Evolutionary conservation across 805 yeast species (phyloP).

Genomic region (Suhomyces kilbournensis): DNA sequence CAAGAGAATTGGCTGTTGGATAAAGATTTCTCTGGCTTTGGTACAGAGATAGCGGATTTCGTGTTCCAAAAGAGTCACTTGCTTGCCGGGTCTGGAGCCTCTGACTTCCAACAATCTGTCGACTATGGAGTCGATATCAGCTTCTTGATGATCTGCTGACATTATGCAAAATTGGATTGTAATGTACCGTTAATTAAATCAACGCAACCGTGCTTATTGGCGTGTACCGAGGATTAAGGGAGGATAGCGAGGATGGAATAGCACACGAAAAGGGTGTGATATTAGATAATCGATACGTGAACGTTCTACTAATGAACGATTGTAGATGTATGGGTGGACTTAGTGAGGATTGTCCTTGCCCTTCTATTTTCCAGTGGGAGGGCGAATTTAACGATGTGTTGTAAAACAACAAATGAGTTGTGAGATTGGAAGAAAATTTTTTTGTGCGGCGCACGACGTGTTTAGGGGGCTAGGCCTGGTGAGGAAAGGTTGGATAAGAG

Average conservation of each 20-base stretch:
- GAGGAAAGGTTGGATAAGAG: no score
- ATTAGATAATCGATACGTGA: background rate
- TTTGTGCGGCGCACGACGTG: slow-evolving; percentile 3
- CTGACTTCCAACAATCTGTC: slow-evolving; percentile 96
- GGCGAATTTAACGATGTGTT: slow-evolving; percentile 1
- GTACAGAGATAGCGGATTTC: slow-evolving; percentile 95
- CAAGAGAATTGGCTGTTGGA: slow-evolving; percentile 92
- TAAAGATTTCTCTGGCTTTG: slow-evolving; percentile 96
- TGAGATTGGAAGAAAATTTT: slow-evolving; percentile 5
- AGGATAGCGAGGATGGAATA: background rate
- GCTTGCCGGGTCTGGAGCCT: slow-evolving; percentile 98
- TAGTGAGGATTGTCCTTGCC: background rate
- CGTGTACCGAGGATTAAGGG: background rate
- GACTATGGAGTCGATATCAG: slow-evolving; percentile 94
- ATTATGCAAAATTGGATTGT: no score
- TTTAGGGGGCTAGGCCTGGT: slow-evolving; percentile 1
- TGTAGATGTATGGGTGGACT: background rate
- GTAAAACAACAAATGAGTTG: slow-evolving; percentile 6
- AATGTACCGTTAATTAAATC: no score
- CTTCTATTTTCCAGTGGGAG: slow-evolving; percentile 1
- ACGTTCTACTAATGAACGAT: background rate
- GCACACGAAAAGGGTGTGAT: background rate
- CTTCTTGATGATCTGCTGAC: slow-evolving; percentile 54
- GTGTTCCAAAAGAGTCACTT: slow-evolving; percentile 87
- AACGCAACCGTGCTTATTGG: no score